phyloP scores from a whole-genome alignment of 352 stramenopile genomes.

The Pythium utonaiense region DNA sequence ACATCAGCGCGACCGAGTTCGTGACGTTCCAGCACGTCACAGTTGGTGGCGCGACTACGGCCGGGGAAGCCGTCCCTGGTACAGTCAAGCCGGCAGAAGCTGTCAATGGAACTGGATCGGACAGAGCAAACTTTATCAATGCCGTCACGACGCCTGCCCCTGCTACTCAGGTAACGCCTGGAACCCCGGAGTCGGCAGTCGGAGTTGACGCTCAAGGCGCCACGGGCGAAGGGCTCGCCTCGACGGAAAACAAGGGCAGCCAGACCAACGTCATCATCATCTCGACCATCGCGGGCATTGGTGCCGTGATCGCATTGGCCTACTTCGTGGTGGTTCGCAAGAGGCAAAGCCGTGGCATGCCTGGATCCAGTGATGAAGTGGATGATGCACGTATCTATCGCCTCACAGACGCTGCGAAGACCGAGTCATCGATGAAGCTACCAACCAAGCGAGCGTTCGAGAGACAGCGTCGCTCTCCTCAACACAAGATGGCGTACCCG shows the following conservation, averaged over 20 bases:
- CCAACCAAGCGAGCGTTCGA: not conserved
- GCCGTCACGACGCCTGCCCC: not conserved
- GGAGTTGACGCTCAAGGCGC: slow-evolving; percentile 5
- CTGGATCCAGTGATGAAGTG: not conserved
- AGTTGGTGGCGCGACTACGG: not conserved
- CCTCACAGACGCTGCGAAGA: slow-evolving; percentile 9
- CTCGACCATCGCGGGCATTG: slow-evolving; percentile 2
- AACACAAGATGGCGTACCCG: not conserved
- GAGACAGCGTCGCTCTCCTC: not conserved
- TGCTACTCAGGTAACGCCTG: not conserved
- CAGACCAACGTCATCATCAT: slow-evolving; percentile 16
- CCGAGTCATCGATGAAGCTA: not conserved
- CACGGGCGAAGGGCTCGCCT: not conserved
- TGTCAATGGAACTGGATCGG: not conserved
- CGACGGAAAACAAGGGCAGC: not conserved
- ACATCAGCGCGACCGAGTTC: slow-evolving; percentile 57
- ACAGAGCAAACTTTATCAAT: not conserved
- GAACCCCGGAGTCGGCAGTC: not conserved
- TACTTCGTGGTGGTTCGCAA: slow-evolving; percentile 9
- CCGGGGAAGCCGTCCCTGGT: not conserved
- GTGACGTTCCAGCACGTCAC: slow-evolving; percentile 33
- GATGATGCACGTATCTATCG: slow-evolving; percentile 7
- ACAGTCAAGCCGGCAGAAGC: slow-evolving; percentile 6
- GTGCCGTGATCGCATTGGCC: slow-evolving; percentile 11
- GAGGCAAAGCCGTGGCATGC: not conserved